Conservation (phyloP, 805 yeast genomes). For the Candida ovalis region DNA sequence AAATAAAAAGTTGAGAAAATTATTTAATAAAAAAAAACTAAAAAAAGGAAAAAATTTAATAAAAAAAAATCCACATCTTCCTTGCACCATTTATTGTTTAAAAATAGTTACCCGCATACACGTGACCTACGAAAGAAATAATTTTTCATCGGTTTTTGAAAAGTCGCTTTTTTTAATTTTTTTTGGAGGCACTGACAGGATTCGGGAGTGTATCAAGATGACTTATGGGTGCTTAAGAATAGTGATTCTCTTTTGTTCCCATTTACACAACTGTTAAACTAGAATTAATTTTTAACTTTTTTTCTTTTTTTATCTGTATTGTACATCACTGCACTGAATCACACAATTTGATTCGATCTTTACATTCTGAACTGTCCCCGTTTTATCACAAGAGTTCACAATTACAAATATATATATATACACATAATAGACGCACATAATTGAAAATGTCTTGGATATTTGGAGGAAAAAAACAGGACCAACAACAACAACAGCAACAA, state of each 20-base stretch:
- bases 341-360: too few species aligned
- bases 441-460: conserved; percentile 47
- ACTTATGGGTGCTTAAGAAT: neutral
- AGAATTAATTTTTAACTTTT: too few species aligned
- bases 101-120: neutral
- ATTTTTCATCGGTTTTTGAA: neutral
- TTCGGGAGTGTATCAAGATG: neutral
- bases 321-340: too few species aligned
- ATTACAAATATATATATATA: neutral
- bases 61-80: neutral
- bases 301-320: too few species aligned
- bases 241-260: neutral
- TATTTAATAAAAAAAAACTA: too few species aligned
- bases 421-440: neutral
- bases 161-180: neutral
- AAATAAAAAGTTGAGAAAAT: too few species aligned
- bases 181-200: neutral
- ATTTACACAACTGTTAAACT: neutral
- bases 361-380: too few species aligned
- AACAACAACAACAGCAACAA: conserved; percentile 20
- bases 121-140: neutral
- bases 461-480: conserved; percentile 33
- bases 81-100: neutral
- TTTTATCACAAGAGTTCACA: neutral
- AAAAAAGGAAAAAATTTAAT: neutral